Base-by-base conservation (phyloP, 352 stramenopile genomes). In the Lagenidium giganteum region DNA sequence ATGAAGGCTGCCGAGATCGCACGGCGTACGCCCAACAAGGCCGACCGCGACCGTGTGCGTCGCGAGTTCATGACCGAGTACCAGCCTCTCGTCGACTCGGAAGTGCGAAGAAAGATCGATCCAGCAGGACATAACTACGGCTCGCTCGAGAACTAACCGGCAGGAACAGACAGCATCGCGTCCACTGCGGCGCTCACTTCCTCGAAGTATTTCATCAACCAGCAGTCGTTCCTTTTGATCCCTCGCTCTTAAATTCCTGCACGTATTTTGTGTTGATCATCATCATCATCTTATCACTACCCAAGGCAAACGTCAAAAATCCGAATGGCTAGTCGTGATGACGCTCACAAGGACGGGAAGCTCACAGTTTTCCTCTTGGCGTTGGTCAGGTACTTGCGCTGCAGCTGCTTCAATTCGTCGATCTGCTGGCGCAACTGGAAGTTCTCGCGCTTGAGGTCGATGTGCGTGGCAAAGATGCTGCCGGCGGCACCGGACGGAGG, bases 61-160 rank as follows among this genome's bases (percentile, higher is more conserved):
- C 77, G 79, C 42, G 80, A 93, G 42, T 93, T 85, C 47, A 90
- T 93, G 77, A 93, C 80, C 21, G 80, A 93, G 61, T 93, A 88
- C 52, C 80, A 93, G 61, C 75, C 73, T 12, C 42, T 82, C n/a
- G 54, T 64, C 16, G 76, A 86, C 41, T 46, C 61, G 17, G 76
- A 91, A 4, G 49, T 58, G 44, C 61, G 65, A 11, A 65, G 76
- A 43, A 71, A 77, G 26, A 82, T 93, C 47, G 77, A 90, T 43
- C 77, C 77, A 1, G 73, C 80, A 26, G 75, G 77, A 39, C 74
- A 88, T 57, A 78, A 67, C 37, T 93, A 93, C 44, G 80, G 80
- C 43, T 93, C 80, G 16, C 64, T 93, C 8, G 80, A 93, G 40
- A 69, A 67, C 33, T 88, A 68, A 57, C 20, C 6, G 12, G 37